A percentile compares a stretch with the other conserved stretches of the same genome.
Conservation (phyloP, 169 alveolate species). For the Hepatocystis sp. region DNA sequence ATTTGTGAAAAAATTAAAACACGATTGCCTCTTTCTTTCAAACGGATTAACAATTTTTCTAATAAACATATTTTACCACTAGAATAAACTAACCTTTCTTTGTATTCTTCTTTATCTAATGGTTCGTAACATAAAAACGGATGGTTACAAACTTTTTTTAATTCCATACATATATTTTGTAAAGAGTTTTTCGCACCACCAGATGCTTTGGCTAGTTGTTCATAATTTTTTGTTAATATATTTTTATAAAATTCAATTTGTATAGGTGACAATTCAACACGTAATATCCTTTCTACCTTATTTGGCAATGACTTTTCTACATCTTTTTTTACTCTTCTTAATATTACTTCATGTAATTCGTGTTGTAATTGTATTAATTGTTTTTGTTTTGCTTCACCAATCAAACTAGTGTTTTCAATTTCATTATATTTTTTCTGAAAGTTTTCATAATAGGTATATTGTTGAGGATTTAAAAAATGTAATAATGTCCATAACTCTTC, state of each 20-base stretch:
- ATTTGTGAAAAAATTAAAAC: constrained; percentile 97
- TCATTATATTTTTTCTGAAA: constrained; percentile 88
- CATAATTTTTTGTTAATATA: constrained; percentile 91
- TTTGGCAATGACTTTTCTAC: constrained; percentile 93
- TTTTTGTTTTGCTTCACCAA: constrained; percentile 90
- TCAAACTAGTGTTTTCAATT: constrained; percentile 90
- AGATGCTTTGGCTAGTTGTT: constrained; percentile 89
- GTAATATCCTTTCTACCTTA: constrained; percentile 91
- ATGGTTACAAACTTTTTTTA: constrained; percentile 98
- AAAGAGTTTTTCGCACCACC: constrained; percentile 92
- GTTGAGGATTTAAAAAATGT: constrained; percentile 96
- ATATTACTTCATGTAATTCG: constrained; percentile 90
- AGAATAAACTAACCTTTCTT: constrained; percentile 89
- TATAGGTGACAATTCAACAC: constrained; percentile 93
- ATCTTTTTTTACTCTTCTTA: constrained; percentile 92
- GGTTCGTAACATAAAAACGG: constrained; percentile 98
- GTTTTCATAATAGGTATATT: constrained; percentile 86
- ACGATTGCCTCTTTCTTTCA: constrained; percentile 94
- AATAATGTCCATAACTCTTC: constrained; percentile 97
- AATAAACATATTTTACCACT: constrained; percentile 96
- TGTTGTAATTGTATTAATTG: constrained; percentile 90
- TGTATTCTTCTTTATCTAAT: constrained; percentile 89
- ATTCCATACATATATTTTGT: constrained; percentile 96
- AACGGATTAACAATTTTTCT: constrained; percentile 93
- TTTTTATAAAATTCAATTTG: constrained; percentile 91